phyloP scores from a whole-genome alignment of 495 filamentous ascomycete species.

The Cudoniella acicularis region DNA sequence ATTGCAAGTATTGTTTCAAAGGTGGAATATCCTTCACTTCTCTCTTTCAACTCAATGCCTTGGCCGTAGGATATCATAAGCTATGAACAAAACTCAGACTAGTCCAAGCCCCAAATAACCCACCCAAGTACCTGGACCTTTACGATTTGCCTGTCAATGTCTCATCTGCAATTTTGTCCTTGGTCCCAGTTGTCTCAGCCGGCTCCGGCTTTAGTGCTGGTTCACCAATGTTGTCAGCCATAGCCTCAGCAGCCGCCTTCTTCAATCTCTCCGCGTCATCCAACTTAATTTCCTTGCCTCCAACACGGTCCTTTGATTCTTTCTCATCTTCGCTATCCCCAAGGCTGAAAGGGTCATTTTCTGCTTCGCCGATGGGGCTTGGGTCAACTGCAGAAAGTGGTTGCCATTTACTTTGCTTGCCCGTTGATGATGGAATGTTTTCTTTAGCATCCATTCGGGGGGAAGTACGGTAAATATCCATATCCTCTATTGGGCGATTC shows the following conservation, averaged over 20 bases:
- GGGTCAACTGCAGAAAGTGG: slow-evolving; percentile 85
- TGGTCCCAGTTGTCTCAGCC: slow-evolving; percentile 35
- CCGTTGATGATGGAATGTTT: slow-evolving; percentile 20
- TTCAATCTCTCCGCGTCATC: slow-evolving; percentile 69
- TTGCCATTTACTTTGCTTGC: slow-evolving; percentile 92
- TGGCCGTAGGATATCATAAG: neutral
- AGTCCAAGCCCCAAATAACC: no score
- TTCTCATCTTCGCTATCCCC: slow-evolving; percentile 95
- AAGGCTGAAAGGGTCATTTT: slow-evolving; percentile 94
- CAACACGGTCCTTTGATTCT: slow-evolving; percentile 55
- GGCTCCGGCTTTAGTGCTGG: slow-evolving; percentile 28
- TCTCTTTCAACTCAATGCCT: no score
- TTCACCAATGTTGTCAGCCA: slow-evolving; percentile 44
- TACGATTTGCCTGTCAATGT: slow-evolving; percentile 34
- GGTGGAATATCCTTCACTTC: no score
- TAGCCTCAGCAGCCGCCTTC: slow-evolving; percentile 64
- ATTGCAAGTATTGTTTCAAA: no score
- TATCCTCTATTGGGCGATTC: slow-evolving; percentile 58
- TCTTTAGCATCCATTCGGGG: slow-evolving; percentile 35
- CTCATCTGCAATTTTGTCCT: slow-evolving; percentile 41
- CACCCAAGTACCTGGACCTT: neutral
- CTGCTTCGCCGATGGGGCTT: slow-evolving; percentile 77
- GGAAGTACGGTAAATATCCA: slow-evolving; percentile 68
- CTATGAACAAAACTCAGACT: neutral
- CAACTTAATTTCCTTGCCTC: slow-evolving; percentile 43